Evolutionary conservation across 2,329 filamentous ascomycete genomes (phyloP), one percentile per base, ranked within the genome.

Genomic region (Pezicula neosporulosa): DNA sequence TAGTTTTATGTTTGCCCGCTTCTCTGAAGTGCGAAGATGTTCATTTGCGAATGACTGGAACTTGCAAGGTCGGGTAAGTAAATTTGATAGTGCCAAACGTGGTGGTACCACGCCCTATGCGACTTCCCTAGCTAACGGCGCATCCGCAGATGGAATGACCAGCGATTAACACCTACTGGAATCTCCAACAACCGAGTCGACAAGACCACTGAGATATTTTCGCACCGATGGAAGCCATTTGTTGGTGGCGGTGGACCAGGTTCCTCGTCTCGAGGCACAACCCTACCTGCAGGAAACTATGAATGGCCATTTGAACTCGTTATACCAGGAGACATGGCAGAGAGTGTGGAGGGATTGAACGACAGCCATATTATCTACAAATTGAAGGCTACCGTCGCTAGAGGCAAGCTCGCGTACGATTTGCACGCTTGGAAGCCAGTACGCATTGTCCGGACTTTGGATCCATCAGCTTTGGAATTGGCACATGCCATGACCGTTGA

Each of bases 401-500:
- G 92, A 53, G 89, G 91, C 55, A 95, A 94, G 74, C 85, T 97
- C 63, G 85, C 87, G 63, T 93, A 95, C 74, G 91, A 96, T 66
- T 76, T 96, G 47, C 83, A 89, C 60, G 82, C 89, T 33, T 86
- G 86, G 67, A 93, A 93, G 68, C 85, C 87, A 48, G 70, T 94
- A 50, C 82, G 89, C 50, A 82, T 93, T 51, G 87, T 93, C 52
- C 82, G 89, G 51, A 93, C 89, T 0, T 73, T 92, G 44, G 87
- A 90, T 54, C 80, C 88, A 10, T 85, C 85, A 47, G 87, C 88
- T 10, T 76, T 92, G 52, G 89, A 93, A 66, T 80, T 92, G 56
- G 78, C 88, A 36, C 88, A 97, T 69, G 87, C 90, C 44, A 94
- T 97, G 90, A 90, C 89, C 56, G 92, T 97, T 57, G 92, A 97